Base-by-base conservation (phyloP, 192 early-diverging fungal genomes). In the Podila epicladia region DNA sequence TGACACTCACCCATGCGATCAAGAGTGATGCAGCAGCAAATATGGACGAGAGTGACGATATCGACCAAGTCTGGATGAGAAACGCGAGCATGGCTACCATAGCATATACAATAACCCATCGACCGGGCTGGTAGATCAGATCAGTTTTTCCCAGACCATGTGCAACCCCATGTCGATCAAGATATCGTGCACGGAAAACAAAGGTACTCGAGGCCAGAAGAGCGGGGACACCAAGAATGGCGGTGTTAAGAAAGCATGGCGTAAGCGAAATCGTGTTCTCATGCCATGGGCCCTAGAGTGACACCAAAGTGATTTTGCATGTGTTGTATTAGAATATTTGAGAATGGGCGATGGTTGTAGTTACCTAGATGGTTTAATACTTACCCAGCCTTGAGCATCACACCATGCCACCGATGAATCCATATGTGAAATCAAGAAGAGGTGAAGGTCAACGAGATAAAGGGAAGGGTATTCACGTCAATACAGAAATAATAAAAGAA, bases 331-430 rank as follows among this genome's bases (percentile, higher is more conserved):
- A 4, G 11, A 29, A 29, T 3, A 15, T 28, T 19, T 35, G 33
- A 35, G 33, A 35, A 8, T 4, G 9, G n/a, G 1, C 8, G 26
- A 9, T 15, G 1, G 5, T 22, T 28, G 1, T 37, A 37, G 9
- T 31, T n/a, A 29, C 57, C 22, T 3, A 4, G 1, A 17, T 35
- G 33, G 33, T 19, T 3, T 31, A n/a, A 51, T 51, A 5, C 74
- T 37, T 76, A 71, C 74, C 74, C 74, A 76, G 28, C 68, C 74
- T 22, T 71, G 67, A 22, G 55, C 0, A 41, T 45, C 67, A 53
- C 74, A 76, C 74, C 74, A 76, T 6, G 74, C 58, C 22, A 20
- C 53, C 4, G 45, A 64, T 26, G 62, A 64, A 5, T 37, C 45
- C 48, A 65, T 11, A 35, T 20, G 31, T 29, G 5, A 24, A 33